phyloP scores from a whole-genome alignment of 441 rosid species.

The Pelargonium citronellum region DNA sequence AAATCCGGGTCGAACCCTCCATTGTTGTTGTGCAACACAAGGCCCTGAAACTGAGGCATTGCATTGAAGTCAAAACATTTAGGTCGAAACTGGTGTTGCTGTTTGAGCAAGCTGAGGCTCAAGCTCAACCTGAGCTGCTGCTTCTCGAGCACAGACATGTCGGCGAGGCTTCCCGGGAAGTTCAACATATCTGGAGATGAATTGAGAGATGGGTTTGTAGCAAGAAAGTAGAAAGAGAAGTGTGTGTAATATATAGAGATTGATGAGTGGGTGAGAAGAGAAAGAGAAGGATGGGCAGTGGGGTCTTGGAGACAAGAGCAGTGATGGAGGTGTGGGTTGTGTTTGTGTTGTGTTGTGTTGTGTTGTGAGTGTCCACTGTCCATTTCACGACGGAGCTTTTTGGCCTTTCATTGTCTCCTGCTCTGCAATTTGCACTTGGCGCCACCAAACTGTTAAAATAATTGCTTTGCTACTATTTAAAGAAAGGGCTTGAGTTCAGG shows the following conservation, averaged over 20 bases:
- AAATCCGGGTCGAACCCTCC: neutral
- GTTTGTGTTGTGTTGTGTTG: too few relatives aligned
- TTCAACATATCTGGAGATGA: neutral
- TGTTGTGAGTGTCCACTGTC: constrained; percentile 1
- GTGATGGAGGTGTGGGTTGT: neutral
- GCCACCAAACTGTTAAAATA: too few relatives aligned
- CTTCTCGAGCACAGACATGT: constrained; percentile 3
- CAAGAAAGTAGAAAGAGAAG: too few relatives aligned
- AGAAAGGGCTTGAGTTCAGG: too few relatives aligned
- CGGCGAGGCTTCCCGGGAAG: constrained; percentile 7
- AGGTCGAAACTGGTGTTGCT: neutral
- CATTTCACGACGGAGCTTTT: constrained; percentile 6
- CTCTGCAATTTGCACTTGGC: too few relatives aligned
- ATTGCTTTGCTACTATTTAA: too few relatives aligned
- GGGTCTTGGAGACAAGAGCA: neutral
- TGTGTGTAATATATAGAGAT: neutral
- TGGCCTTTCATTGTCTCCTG: constrained; percentile 4
- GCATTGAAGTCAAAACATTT: neutral
- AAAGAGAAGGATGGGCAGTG: neutral
- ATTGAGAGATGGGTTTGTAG: neutral
- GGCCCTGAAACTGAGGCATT: constrained; percentile 3
- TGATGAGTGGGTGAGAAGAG: neutral
- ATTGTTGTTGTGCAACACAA: neutral
- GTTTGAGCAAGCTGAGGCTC: neutral
- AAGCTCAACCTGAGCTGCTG: neutral